Conservation (phyloP, 257 asterid genomes). For the Nicotiana knightiana region DNA sequence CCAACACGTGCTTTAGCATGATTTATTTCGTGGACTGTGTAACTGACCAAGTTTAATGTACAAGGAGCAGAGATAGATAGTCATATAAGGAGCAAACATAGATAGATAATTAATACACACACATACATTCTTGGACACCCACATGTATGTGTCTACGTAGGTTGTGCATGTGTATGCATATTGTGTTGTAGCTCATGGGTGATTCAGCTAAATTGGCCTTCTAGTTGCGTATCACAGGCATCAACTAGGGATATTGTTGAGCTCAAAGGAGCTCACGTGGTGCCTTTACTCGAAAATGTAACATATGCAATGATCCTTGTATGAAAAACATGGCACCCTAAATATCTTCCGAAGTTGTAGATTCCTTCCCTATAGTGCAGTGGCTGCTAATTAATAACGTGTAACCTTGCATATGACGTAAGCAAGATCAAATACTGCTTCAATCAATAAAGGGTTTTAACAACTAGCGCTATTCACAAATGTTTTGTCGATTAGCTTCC, state of each 20-base stretch:
- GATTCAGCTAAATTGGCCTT: background rate
- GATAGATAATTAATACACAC: background rate
- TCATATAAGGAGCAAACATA: background rate
- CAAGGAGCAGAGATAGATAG: background rate
- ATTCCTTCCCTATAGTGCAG: background rate
- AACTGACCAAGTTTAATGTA: background rate
- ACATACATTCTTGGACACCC: background rate
- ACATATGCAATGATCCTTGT: background rate
- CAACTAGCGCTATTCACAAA: background rate
- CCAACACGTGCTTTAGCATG: background rate
- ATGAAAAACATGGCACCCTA: background rate
- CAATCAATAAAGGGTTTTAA: background rate
- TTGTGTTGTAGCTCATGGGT: background rate
- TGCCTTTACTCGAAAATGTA: background rate
- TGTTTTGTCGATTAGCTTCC: background rate
- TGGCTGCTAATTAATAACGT: background rate
- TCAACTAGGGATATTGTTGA: background rate
- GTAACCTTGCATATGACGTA: background rate
- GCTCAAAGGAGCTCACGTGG: background rate
- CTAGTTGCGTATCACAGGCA: background rate
- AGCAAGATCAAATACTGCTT: background rate
- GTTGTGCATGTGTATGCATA: background rate
- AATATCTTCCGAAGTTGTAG: background rate
- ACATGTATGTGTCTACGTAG: background rate
- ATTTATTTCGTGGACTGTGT: background rate